Evolutionary conservation across 192 early-diverging fungal species (phyloP).

Genomic region (Jimgerdemannia lactiflua): DNA sequence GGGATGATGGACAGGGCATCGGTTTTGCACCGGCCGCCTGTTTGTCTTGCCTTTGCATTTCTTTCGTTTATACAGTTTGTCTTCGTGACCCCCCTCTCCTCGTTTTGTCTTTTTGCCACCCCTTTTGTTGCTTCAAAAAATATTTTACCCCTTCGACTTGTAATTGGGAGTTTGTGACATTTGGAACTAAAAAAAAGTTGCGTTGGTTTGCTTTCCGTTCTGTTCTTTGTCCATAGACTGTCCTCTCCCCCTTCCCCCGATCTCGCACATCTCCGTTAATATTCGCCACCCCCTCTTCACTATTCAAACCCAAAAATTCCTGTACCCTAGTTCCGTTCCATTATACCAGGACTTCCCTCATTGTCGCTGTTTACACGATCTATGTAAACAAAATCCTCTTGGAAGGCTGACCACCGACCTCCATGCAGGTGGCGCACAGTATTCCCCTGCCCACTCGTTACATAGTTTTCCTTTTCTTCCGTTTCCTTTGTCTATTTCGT

Average conservation of each 20-base stretch:
- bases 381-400: neutral
- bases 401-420: neutral
- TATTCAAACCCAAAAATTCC: neutral
- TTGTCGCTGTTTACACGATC: neutral
- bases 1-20: neutral
- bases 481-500: neutral
- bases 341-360: neutral
- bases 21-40: neutral
- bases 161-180: neutral
- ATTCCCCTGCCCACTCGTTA: neutral
- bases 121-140: conserved; percentile 2
- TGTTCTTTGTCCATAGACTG: conserved; percentile 4
- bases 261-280: neutral
- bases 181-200: conserved; percentile 1
- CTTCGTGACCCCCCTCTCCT: neutral
- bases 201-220: conserved; percentile 10
- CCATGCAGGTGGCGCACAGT: neutral
- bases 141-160: conserved; percentile 11
- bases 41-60: no score
- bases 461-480: neutral
- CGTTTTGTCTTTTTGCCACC: conserved; percentile 2
- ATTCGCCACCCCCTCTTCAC: neutral
- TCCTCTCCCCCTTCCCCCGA: neutral
- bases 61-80: no score
- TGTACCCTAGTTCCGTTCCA: neutral